Evolutionary conservation across 78 protist genomes (phyloP), one percentile per base, ranked within the genome.

Genomic region (Anaeramoeba flamelloides): DNA sequence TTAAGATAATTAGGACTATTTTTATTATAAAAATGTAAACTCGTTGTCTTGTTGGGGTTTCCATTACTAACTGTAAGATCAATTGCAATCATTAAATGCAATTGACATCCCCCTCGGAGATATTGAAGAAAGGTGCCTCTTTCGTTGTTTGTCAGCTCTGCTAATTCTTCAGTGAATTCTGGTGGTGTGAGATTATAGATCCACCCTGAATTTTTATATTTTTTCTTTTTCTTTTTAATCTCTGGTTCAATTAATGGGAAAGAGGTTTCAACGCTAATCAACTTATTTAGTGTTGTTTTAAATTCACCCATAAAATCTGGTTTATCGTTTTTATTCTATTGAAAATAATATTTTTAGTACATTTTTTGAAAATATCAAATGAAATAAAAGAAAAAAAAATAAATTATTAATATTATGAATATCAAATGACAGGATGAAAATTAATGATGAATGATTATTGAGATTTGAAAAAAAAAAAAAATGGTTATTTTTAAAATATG

Each of bases 241-340:
- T 53, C 69, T 53, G 69, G 69, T 53, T 53, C 69, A 26, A 53
- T 53, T 53, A 53, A 17, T 53, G 8, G 34, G 17, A 53, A 53
- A 26, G 8, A 8, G 8, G 8, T 53, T 53, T 53, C 17, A 17
- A 26, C 17, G 8, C 17, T 17, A 53, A 53, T 8, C 17, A 53
- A 53, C 17, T 8, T 17, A 26, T 17, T 8, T 26, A 17, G 8
- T 53, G 69, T 53, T 53, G 69, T 53, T 53, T 53, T 8, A 53
- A 53, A 53, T 53, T 53, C 69, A 26, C 69, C 69, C 34, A 53
- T 53, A 53, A 53, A 53, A 53, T 53, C 69, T 53, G 69, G 69
- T 53, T 8, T 8, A 53, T 8, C 8, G 8, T 8, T 26, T 53
- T 53, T 53, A 17, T 53, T 53, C 69, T n/a, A n/a, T n/a, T n/a